Percentiles rank a stretch among this genome's conserved stretches.
Evolutionary conservation across 805 yeast genomes (phyloP).

Genomic region (Naumovozyma baii): DNA sequence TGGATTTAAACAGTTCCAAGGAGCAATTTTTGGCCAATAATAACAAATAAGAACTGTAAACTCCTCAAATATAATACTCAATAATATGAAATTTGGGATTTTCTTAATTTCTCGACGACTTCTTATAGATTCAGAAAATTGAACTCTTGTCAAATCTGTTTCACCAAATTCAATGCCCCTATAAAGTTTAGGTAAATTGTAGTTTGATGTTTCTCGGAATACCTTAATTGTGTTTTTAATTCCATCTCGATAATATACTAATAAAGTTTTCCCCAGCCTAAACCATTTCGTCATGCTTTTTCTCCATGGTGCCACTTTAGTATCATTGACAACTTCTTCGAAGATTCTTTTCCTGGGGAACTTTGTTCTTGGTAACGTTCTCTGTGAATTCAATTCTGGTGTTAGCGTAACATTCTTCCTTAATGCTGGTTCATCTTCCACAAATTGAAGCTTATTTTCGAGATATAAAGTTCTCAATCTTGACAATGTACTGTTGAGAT

Average conservation of each 20-base stretch:
- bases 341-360: conserved; percentile 24
- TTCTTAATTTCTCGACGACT: conserved; percentile 41
- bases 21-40: conserved; percentile 45
- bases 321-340: conserved; percentile 20
- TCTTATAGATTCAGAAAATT: conserved; percentile 33
- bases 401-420: not conserved
- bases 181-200: conserved; percentile 4
- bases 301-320: conserved; percentile 19
- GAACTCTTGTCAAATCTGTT: conserved; percentile 33
- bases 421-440: not conserved
- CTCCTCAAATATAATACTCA: conserved; percentile 44
- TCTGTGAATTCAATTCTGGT: conserved; percentile 20
- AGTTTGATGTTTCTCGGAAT: conserved; percentile 19
- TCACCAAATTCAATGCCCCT: conserved; percentile 25
- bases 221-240: conserved; percentile 46
- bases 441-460: conserved; percentile 1
- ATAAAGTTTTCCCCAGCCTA: conserved; percentile 36
- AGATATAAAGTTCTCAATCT: conserved; percentile 2
- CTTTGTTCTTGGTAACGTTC: conserved; percentile 26
- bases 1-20: conserved; percentile 50
- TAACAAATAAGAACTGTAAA: conserved; percentile 45
- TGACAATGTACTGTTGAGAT: conserved; percentile 5
- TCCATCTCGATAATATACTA: conserved; percentile 51
- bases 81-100: conserved; percentile 42
- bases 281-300: conserved; percentile 30